Conservation (phyloP, 2,329 filamentous ascomycete species). For the Tricladium varicosporioides region DNA sequence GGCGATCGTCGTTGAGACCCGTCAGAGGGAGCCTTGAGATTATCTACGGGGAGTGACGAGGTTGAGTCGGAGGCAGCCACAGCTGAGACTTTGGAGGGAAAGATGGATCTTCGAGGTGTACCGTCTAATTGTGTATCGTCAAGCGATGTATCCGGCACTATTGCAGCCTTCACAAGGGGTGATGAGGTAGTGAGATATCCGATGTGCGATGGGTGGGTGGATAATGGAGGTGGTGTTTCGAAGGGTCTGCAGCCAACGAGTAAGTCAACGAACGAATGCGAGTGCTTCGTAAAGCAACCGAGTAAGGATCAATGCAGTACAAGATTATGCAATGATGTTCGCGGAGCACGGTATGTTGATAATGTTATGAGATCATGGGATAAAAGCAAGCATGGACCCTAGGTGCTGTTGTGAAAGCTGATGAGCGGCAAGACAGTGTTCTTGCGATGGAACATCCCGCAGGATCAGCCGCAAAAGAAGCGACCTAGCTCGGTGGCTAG, state of each 20-base stretch:
- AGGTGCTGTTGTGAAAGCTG: neutral
- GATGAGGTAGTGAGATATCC: constrained; percentile 69
- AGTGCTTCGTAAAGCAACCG: neutral
- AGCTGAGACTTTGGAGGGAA: constrained; percentile 28
- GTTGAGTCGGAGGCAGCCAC: constrained; percentile 33
- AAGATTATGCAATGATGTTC: constrained; percentile 1
- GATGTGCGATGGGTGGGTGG: constrained; percentile 62
- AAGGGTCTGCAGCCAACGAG: constrained; percentile 19
- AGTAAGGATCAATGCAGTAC: constrained; percentile 16
- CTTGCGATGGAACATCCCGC: constrained; percentile 4
- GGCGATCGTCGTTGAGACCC: constrained; percentile 55
- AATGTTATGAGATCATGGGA: neutral
- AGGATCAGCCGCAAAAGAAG: too few species aligned
- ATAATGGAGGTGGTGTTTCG: constrained; percentile 48
- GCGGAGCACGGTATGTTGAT: neutral
- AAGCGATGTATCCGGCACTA: constrained; percentile 40
- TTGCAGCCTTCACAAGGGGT: constrained; percentile 59
- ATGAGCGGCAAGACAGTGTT: constrained; percentile 1
- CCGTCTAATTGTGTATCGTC: constrained; percentile 35
- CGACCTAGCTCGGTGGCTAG: neutral
- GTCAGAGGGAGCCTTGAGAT: constrained; percentile 42
- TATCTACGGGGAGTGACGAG: constrained; percentile 35
- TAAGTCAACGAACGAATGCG: constrained; percentile 15
- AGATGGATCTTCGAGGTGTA: constrained; percentile 39
- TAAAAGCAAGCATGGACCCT: constrained; percentile 15